Evolutionary conservation across 306 rosid species (phyloP).

Genomic region (Pueraria montana): DNA sequence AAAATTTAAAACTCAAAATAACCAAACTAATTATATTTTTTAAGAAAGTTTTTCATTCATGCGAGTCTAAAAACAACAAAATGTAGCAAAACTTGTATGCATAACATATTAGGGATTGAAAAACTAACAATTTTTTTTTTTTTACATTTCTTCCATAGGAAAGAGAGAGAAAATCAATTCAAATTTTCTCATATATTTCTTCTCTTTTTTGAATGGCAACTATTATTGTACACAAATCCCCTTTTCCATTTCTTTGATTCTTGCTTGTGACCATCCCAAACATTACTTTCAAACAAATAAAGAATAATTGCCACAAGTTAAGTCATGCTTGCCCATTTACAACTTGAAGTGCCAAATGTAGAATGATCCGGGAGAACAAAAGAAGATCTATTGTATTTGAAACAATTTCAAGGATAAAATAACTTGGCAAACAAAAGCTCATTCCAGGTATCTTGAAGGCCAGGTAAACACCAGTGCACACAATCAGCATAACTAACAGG

Average conservation of each 20-base stretch:
- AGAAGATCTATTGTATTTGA: neutral
- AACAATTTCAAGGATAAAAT: conserved; percentile 66
- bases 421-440: conserved; percentile 91
- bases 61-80: neutral
- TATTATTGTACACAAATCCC: conserved; percentile 25
- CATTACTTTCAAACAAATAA: neutral
- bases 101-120: neutral
- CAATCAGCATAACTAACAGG: conserved; percentile 95
- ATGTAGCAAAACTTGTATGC: neutral
- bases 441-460: conserved; percentile 99
- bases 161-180: conserved; percentile 20
- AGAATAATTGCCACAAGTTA: neutral
- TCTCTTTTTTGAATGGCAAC: neutral
- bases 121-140: neutral
- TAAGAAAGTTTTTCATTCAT: neutral
- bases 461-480: conserved; percentile 97
- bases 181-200: neutral
- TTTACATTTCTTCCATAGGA: conserved; percentile 27
- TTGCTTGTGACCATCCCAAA: conserved; percentile 1
- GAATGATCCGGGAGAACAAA: neutral
- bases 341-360: conserved; percentile 5
- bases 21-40: neutral
- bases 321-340: neutral
- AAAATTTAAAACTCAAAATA: neutral
- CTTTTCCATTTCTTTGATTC: neutral